A percentile compares a stretch with the other conserved stretches of the same genome.
Conservation (phyloP, 306 rosid species). For the Cucumis sativus region Cucumber_9930_V3 NC_026660.2:10617501-10618000, state of each 20-base stretch:
- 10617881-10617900: slow-evolving; percentile 71
- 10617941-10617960: slow-evolving; percentile 63
- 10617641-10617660: background rate
- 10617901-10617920: slow-evolving; percentile 68
- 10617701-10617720: slow-evolving; percentile 58
- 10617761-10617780: slow-evolving; percentile 54
- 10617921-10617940: slow-evolving; percentile 66
- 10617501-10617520: background rate
- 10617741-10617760: slow-evolving; percentile 46
- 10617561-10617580: background rate
- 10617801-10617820: slow-evolving; percentile 38
- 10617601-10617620: background rate
- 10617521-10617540: background rate
- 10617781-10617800: slow-evolving; percentile 74
- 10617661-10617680: background rate
- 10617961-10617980: slow-evolving; percentile 47
- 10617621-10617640: background rate
- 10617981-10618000: slow-evolving; percentile 19
- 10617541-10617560: background rate
- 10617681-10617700: background rate
- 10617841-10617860: slow-evolving; percentile 88
- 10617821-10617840: slow-evolving; percentile 69
- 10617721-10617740: slow-evolving; percentile 67
- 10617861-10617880: slow-evolving; percentile 44
- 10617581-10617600: background rate